These are phyloP conservation scores for Halenospora varia DNA, from an alignment of 495 filamentous ascomycete species.

Conservation along the genomic window DNA sequence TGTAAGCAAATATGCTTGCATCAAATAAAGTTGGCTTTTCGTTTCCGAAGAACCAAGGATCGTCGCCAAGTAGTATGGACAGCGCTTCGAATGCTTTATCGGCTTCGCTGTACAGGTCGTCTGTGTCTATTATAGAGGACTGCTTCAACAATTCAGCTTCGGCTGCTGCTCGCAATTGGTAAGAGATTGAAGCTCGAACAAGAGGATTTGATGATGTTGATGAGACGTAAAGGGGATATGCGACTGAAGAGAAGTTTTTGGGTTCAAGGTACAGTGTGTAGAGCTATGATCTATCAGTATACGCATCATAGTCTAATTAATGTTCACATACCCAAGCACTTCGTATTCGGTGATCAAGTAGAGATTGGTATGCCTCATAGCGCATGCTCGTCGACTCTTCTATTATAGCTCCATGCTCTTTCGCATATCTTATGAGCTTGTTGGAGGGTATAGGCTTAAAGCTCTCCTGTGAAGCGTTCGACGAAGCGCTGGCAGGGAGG, in stretches of 20 bases:
- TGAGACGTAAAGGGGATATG: conserved; percentile 63
- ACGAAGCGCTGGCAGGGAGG: conserved; percentile 46
- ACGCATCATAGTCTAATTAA: not conserved
- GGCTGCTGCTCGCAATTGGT: conserved; percentile 68
- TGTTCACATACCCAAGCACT: conserved; percentile 70
- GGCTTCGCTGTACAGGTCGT: conserved; percentile 62
- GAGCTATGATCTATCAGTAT: conserved; percentile 45
- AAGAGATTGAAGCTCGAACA: conserved; percentile 54
- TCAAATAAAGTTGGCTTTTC: conserved; percentile 72
- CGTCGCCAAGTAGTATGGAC: conserved; percentile 59
- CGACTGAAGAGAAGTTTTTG: conserved; percentile 58
- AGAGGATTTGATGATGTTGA: conserved; percentile 55
- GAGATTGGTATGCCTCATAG: conserved; percentile 73
- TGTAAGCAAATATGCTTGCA: conserved; percentile 85
- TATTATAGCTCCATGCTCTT: conserved; percentile 42
- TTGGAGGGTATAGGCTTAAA: conserved; percentile 53
- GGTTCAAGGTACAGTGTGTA: conserved; percentile 73
- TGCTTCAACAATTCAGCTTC: conserved; percentile 66
- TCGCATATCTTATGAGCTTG: conserved; percentile 68
- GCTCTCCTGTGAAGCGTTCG: conserved; percentile 16
- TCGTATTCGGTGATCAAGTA: conserved; percentile 77
- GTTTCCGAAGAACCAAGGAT: conserved; percentile 64
- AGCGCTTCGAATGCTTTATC: conserved; percentile 72
- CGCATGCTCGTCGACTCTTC: conserved; percentile 53
- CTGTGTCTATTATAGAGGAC: conserved; percentile 53